These are phyloP conservation scores for Nissolia schottii DNA, from an alignment of 306 rosid genomes.

Conservation along the genomic window DNA sequence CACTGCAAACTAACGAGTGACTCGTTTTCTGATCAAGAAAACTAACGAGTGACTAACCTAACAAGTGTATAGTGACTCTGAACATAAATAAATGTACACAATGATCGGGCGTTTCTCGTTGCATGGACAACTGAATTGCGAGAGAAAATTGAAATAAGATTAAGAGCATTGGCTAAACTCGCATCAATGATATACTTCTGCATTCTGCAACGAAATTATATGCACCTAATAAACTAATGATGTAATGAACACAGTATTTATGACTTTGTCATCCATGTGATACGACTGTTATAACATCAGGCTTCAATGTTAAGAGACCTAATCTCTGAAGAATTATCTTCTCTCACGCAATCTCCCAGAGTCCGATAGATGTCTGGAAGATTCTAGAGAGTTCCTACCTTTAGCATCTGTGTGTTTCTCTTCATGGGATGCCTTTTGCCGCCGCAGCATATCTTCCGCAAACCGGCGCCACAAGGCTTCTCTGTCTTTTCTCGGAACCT, in stretches of 20 bases:
- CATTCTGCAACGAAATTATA: background rate
- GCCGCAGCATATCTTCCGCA: slow-evolving; percentile 64
- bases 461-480: slow-evolving; percentile 76
- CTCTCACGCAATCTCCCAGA: slow-evolving; percentile 52
- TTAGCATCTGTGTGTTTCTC: slow-evolving; percentile 53
- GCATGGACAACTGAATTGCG: background rate
- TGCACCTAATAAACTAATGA: background rate
- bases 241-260: background rate
- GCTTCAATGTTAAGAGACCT: slow-evolving; percentile 11
- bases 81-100: background rate
- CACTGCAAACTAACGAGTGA: background rate
- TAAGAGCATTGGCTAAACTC: background rate
- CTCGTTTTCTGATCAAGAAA: background rate
- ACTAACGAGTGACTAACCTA: too few relatives aligned
- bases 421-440: slow-evolving; percentile 53
- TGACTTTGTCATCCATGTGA: background rate
- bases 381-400: slow-evolving; percentile 46
- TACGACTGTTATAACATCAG: slow-evolving; percentile 10
- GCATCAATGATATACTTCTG: background rate
- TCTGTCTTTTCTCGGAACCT: slow-evolving; percentile 76
- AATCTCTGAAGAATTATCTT: slow-evolving; percentile 33
- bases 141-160: background rate
- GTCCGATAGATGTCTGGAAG: slow-evolving; percentile 39
- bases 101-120: background rate
- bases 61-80: background rate